Evolutionary conservation across 192 early-diverging fungal genomes (phyloP).

Genomic region (Backusella westeae): DNA sequence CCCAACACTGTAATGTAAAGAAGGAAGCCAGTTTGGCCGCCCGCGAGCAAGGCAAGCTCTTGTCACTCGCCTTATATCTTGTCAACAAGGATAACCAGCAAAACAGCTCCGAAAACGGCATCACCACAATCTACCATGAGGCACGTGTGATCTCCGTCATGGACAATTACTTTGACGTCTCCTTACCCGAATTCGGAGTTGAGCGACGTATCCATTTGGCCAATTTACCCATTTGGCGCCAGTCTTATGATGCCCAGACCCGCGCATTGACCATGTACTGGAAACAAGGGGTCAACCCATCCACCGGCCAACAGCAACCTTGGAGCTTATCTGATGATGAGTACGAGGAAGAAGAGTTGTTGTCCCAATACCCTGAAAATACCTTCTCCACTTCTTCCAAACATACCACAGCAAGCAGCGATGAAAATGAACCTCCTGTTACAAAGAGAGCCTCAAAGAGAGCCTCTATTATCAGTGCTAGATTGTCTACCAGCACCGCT

Average conservation of each 20-base stretch:
- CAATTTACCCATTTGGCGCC: slow-evolving; percentile 43
- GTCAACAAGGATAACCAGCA: slow-evolving; percentile 9
- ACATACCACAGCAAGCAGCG: background rate
- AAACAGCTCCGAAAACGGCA: slow-evolving; percentile 6
- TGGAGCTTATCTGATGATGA: slow-evolving; percentile 38
- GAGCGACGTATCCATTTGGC: slow-evolving; percentile 66
- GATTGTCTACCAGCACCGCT: slow-evolving; percentile 20
- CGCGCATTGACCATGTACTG: slow-evolving; percentile 49
- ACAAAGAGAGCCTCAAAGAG: slow-evolving; percentile 7
- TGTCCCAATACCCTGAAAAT: slow-evolving; percentile 13
- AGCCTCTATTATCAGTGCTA: slow-evolving; percentile 15
- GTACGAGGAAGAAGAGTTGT: slow-evolving; percentile 49
- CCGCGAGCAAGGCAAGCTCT: slow-evolving; percentile 62
- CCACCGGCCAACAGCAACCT: slow-evolving; percentile 22
- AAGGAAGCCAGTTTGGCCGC: slow-evolving; percentile 72
- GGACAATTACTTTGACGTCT: slow-evolving; percentile 70
- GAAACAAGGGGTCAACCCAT: slow-evolving; percentile 45
- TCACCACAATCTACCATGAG: slow-evolving; percentile 48
- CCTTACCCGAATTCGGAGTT: slow-evolving; percentile 67
- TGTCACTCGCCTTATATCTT: slow-evolving; percentile 66
- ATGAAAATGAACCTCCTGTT: background rate
- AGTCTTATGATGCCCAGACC: slow-evolving; percentile 14
- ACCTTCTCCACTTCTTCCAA: background rate
- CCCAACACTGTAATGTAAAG: slow-evolving; percentile 76
- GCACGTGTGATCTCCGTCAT: slow-evolving; percentile 67